phyloP scores from a whole-genome alignment of 768 basidiomycete genomes.

The Tricholoma flavovirens region DNA sequence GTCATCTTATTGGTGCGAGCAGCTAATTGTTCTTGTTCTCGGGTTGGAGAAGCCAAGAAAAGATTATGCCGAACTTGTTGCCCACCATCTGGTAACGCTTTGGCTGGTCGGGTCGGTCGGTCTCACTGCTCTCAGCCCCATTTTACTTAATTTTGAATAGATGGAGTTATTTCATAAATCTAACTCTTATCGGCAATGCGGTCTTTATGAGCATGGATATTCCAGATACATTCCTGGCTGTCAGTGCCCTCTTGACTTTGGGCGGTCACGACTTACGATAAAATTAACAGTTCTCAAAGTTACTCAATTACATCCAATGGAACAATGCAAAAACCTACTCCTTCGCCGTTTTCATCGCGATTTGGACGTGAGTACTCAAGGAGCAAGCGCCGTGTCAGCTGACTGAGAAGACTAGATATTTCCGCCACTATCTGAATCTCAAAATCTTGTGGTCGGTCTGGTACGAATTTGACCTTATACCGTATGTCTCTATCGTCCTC shows the following conservation, averaged over 20 bases:
- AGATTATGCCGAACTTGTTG: conserved; percentile 82
- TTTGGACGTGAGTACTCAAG: conserved; percentile 70
- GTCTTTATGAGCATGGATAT: conserved; percentile 97
- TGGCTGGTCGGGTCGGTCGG: conserved; percentile 81
- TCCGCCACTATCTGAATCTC: conserved; percentile 89
- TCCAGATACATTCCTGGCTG: conserved; percentile 83
- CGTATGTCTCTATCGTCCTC: conserved; percentile 47
- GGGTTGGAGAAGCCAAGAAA: conserved; percentile 92
- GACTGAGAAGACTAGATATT: conserved; percentile 55
- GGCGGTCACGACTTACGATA: no score
- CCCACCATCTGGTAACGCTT: conserved; percentile 89
- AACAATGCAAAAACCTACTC: conserved; percentile 54
- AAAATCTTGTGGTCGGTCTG: conserved; percentile 85
- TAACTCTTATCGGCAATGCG: conserved; percentile 86
- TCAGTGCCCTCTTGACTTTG: conserved; percentile 31
- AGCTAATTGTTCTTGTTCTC: conserved; percentile 78
- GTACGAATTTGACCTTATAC: conserved; percentile 67
- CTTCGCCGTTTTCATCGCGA: conserved; percentile 58
- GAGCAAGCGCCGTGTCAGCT: neutral
- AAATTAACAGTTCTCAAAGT: conserved; percentile 64
- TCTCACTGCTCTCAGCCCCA: neutral
- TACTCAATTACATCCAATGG: conserved; percentile 80
- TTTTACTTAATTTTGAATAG: conserved; percentile 30
- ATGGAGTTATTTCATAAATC: conserved; percentile 78
- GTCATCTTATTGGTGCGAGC: conserved; percentile 90